Evolutionary conservation across 352 stramenopile species (phyloP).

Genomic region (Pythium aquatile): DNA sequence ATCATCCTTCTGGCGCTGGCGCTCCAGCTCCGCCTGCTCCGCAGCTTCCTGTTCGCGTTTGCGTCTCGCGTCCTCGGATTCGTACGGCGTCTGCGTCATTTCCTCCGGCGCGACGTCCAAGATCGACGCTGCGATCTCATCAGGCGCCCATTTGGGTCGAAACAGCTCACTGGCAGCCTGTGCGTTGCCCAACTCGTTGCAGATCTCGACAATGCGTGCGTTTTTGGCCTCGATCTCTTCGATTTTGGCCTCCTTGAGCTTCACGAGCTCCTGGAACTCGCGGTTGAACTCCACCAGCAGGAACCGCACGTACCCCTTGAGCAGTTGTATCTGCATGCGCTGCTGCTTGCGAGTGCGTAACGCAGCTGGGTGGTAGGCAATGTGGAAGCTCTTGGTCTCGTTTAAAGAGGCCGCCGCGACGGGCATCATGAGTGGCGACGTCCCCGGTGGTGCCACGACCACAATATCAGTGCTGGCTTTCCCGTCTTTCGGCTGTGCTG

Average conservation of each 20-base stretch:
- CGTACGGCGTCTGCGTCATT: constrained; percentile 85
- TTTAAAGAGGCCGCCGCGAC: constrained; percentile 23
- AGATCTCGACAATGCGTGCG: constrained; percentile 86
- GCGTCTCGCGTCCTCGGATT: constrained; percentile 63
- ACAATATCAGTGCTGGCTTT: neutral
- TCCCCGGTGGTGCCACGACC: neutral
- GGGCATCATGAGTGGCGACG: constrained; percentile 10
- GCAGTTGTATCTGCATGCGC: constrained; percentile 83
- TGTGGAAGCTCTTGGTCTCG: constrained; percentile 48
- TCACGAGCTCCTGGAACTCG: constrained; percentile 74
- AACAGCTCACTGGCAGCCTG: constrained; percentile 40
- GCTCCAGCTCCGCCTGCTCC: constrained; percentile 36
- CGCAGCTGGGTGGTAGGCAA: constrained; percentile 88
- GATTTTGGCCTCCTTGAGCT: constrained; percentile 78
- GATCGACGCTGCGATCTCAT: constrained; percentile 70
- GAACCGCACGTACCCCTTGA: constrained; percentile 68
- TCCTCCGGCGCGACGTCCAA: constrained; percentile 68
- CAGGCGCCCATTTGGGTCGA: constrained; percentile 42
- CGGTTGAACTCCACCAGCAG: constrained; percentile 81
- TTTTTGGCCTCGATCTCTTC: constrained; percentile 90
- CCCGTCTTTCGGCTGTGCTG: constrained; percentile 3
- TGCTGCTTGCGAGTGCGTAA: constrained; percentile 82
- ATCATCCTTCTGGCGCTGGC: constrained; percentile 78
- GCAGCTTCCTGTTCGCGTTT: constrained; percentile 44
- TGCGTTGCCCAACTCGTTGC: constrained; percentile 47